Evolutionary conservation across 441 rosid genomes (phyloP), one percentile per base, ranked within the genome.

Genomic region (Gossypium aridum): DNA sequence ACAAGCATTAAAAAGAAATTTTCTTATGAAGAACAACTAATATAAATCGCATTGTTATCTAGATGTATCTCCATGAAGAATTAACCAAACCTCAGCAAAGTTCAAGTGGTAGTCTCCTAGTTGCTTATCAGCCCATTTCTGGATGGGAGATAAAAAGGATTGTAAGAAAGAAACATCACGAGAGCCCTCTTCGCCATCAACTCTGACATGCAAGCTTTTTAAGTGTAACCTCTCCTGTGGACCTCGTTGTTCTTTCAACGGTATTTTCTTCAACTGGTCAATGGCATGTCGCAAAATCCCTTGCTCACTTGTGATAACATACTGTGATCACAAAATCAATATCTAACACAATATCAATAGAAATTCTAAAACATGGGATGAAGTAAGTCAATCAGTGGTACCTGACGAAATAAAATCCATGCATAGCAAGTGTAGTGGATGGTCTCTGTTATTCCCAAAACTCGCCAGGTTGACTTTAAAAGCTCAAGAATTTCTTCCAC

Each of bases 401-500:
- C 99, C 99, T 96, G 99, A 74, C 96, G 96, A 83, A 92, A 90
- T 82, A 96, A 84, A 68, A 96, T 88, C 92, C 92, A 96, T 14
- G 96, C 87, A 76, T 90, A 96, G 88, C 96, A 93, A 62, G 97
- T 91, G 85, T 87, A 91, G 74, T 96, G 99, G 76, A 92, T 91
- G 75, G 97, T 96, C 90, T 94, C 98, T 49, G 97, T 92, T 73
- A 96, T 84, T 80, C 99, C 99, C 69, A 96, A 87, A 78, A 94
- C 92, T 80, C 96, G 93, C 99, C 99, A 94, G 8, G 98, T 94
- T 66, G 96, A 91, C 87, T 89, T 94, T 75, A 96, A 79, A 72
- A 96, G 98, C 91, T 93, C 98, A 71, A 96, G 97, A 77, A 91
- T 94, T 88, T 96, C 97, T 83, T 96, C 99, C 78, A 90, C 97